Conservation (phyloP, 805 yeast genomes). For the Kodamaea leandrae region DNA sequence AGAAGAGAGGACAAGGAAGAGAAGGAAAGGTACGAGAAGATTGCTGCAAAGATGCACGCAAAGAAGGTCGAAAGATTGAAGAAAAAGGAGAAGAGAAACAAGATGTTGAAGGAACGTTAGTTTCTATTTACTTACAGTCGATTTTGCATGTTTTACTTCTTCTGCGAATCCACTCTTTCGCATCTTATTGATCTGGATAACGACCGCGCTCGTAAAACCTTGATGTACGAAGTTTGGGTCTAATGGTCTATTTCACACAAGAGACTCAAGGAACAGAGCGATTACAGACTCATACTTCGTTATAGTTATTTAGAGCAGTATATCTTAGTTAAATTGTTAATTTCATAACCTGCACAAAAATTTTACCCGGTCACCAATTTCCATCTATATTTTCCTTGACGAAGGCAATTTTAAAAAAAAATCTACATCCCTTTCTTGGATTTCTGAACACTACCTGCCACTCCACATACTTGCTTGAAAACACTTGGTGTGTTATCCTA, state of each 20-base stretch:
- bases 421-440: not conserved
- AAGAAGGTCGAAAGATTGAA: slow-evolving; percentile 88
- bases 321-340: no score
- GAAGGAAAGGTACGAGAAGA: slow-evolving; percentile 77
- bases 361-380: slow-evolving; percentile 4
- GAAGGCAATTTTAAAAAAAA: not conserved
- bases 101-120: slow-evolving; percentile 84
- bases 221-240: no score
- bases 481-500: no score
- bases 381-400: not conserved
- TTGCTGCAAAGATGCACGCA: slow-evolving; percentile 86
- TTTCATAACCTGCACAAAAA: slow-evolving; percentile 2
- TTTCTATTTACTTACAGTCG: not conserved
- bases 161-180: not conserved
- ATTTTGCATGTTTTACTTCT: not conserved
- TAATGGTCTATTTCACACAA: no score
- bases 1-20: slow-evolving; percentile 82
- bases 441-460: no score
- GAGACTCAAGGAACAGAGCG: no score
- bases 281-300: no score
- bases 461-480: no score
- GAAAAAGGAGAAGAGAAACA: slow-evolving; percentile 92
- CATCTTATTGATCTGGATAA: not conserved
- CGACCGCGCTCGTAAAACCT: not conserved
- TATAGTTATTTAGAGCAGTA: no score